These are phyloP conservation scores for Ophiostoma sp. DNA, from an alignment of 2,329 filamentous ascomycete genomes.

Conservation along the genomic window DNA sequence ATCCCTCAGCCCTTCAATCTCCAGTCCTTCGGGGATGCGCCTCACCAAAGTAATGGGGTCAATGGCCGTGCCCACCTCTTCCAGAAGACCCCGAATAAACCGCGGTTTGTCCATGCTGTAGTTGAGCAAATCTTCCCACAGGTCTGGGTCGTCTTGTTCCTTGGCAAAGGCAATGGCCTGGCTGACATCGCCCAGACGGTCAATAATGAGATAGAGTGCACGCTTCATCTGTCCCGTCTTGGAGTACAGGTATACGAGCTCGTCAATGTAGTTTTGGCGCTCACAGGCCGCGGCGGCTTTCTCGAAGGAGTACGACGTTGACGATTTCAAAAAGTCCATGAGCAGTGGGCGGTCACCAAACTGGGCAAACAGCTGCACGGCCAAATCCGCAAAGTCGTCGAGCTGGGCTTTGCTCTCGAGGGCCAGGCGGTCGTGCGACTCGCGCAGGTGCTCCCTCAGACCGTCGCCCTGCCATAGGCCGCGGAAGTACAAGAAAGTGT, in stretches of 20 bases:
- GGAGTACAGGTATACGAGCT: slow-evolving; percentile 92
- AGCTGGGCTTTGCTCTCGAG: slow-evolving; percentile 68
- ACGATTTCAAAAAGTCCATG: slow-evolving; percentile 83
- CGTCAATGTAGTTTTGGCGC: slow-evolving; percentile 74
- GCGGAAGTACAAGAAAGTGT: slow-evolving; percentile 89
- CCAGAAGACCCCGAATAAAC: slow-evolving; percentile 88
- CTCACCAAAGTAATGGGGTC: slow-evolving; percentile 88
- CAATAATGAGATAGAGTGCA: slow-evolving; percentile 89
- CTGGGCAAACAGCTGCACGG: slow-evolving; percentile 80
- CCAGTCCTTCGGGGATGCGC: slow-evolving; percentile 87
- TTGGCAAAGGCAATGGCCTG: slow-evolving; percentile 95
- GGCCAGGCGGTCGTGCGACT: slow-evolving; percentile 57
- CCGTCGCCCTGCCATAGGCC: slow-evolving; percentile 79
- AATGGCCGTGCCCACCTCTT: slow-evolving; percentile 91
- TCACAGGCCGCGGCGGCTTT: slow-evolving; percentile 80
- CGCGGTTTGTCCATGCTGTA: slow-evolving; percentile 97
- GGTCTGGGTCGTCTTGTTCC: slow-evolving; percentile 83
- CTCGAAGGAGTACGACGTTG: slow-evolving; percentile 86
- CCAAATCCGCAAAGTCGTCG: slow-evolving; percentile 83
- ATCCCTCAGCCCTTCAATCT: slow-evolving; percentile 86
- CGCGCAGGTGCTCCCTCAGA: slow-evolving; percentile 54
- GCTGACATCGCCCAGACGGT: slow-evolving; percentile 84
- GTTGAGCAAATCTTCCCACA: slow-evolving; percentile 92
- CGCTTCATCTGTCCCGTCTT: slow-evolving; percentile 94
- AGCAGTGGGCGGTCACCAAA: slow-evolving; percentile 73